These are phyloP conservation scores for Oidiodendron maius DNA, from an alignment of 495 filamentous ascomycete species.

Conservation along the genomic window DNA sequence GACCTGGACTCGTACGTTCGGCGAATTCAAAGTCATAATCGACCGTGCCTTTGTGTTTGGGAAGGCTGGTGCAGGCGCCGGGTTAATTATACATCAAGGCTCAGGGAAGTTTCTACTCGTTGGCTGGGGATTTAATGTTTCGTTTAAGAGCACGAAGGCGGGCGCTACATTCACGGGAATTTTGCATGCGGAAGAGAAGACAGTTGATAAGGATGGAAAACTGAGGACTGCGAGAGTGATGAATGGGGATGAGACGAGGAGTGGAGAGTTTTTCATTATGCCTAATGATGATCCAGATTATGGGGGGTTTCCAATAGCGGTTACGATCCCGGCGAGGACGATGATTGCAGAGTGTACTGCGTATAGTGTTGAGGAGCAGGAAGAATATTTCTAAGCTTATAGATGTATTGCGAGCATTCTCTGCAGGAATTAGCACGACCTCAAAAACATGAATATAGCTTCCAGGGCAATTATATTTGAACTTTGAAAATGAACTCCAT, in stretches of 20 bases:
- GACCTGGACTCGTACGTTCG: constrained; percentile 9
- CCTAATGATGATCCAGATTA: constrained; percentile 44
- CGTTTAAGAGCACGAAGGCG: constrained; percentile 24
- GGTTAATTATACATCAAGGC: constrained; percentile 38
- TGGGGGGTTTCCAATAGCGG: constrained; percentile 41
- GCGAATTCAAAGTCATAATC: constrained; percentile 30
- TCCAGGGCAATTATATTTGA: too few relatives aligned
- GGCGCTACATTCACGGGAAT: constrained; percentile 36
- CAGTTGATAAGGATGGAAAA: constrained; percentile 29
- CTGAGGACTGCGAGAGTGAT: constrained; percentile 32
- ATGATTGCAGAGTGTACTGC: constrained; percentile 40
- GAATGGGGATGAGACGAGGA: constrained; percentile 45
- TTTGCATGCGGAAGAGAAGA: constrained; percentile 36
- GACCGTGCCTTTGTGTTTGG: constrained; percentile 44
- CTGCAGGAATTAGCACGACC: too few relatives aligned
- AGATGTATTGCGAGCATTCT: too few relatives aligned
- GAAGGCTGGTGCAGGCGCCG: constrained; percentile 31
- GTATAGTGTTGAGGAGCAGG: constrained; percentile 32
- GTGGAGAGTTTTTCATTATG: constrained; percentile 41
- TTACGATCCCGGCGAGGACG: constrained; percentile 41
- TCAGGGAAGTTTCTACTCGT: constrained; percentile 36
- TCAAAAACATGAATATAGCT: too few relatives aligned
- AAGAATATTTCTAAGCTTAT: constrained; percentile 6
- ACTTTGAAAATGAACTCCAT: too few relatives aligned
- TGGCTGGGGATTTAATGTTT: constrained; percentile 40